Evolutionary conservation across 2,329 filamentous ascomycete genomes (phyloP).

Genomic region (Cladophialophora psammophila): DNA sequence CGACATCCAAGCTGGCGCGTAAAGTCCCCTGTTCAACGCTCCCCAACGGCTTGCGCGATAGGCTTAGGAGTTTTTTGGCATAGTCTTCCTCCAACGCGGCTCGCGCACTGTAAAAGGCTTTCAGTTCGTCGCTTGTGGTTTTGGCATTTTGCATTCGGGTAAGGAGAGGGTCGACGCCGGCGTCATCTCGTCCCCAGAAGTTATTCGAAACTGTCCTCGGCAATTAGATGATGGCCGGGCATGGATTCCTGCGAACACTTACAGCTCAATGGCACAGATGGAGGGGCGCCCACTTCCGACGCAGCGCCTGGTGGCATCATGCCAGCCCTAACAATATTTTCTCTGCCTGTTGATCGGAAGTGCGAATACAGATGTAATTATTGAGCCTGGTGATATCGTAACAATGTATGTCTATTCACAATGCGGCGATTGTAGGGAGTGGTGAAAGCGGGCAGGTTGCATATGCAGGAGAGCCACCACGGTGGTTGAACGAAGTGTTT

Average conservation of each 20-base stretch:
- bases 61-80: constrained; percentile 81
- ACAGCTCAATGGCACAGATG: constrained; percentile 39
- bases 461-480: constrained; percentile 5
- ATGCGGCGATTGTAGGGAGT: neutral
- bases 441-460: constrained; percentile 12
- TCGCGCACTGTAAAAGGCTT: constrained; percentile 87
- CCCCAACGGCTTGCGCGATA: constrained; percentile 87
- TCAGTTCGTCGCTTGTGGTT: constrained; percentile 91
- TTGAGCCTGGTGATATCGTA: no score
- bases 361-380: neutral
- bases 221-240: neutral
- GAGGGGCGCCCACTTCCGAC: constrained; percentile 35
- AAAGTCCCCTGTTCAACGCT: constrained; percentile 86
- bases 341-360: neutral
- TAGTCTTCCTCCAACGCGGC: constrained; percentile 98
- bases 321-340: constrained; percentile 6
- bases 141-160: constrained; percentile 96
- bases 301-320: constrained; percentile 33
- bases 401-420: neutral
- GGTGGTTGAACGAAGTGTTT: neutral
- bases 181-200: constrained; percentile 99
- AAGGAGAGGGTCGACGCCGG: constrained; percentile 87
- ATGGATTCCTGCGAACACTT: constrained; percentile 1
- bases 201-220: constrained; percentile 78
- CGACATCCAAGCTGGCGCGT: constrained; percentile 81